Base-by-base conservation (phyloP, 208 protist genomes). In the Herpetomonas tarakana region DNA sequence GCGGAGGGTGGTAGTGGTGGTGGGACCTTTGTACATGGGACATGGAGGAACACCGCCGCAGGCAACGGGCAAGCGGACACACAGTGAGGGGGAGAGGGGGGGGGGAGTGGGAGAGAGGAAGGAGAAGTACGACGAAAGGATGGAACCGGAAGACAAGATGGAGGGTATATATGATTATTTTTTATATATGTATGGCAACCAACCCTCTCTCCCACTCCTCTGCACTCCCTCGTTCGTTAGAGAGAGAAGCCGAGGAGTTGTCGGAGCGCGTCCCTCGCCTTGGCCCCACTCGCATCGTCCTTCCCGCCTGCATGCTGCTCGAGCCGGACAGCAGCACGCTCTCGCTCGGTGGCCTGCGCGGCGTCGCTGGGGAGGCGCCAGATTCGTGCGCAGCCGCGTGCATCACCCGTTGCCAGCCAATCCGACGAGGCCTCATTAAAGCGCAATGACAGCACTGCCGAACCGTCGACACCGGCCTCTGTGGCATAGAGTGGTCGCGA, bases 401-500 rank as follows among this genome's bases (percentile, higher is more conserved):
- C 62, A 61, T 97, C 88, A 1, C 92, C 87, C 9, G 89, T 94
- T 12, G 78, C 88, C 6, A 97, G 55, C 74, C 74, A 91, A 26
- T 91, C 82, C 0, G 81, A 71, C 2, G 79, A 71, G 0, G 62
- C 61, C 7, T 54, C 26, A 59, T 88, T 91, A 54, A 97, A 95
- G 2, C 71, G 69, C 11, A 94, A 28, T 18, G 72, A 74, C 7
- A 94, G 51, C 44, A 93, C 81, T 0, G 79, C 56, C 0, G 76
- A 73, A 16, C 88, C 86, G 45, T 93, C 85, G 0, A 69, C 54
- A 18, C 82, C 76, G 0, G 84, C 88, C 46, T 87, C 77, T 18
- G 74, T 41, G 6, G 84, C 78, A 55, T 74, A 92, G 14, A 76
- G 45, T 0, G 91, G 83, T 47, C 76, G 75, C 25, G 78, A 63